phyloP scores from a whole-genome alignment of 768 basidiomycete genomes.

The Mycena epipterygia region DNA sequence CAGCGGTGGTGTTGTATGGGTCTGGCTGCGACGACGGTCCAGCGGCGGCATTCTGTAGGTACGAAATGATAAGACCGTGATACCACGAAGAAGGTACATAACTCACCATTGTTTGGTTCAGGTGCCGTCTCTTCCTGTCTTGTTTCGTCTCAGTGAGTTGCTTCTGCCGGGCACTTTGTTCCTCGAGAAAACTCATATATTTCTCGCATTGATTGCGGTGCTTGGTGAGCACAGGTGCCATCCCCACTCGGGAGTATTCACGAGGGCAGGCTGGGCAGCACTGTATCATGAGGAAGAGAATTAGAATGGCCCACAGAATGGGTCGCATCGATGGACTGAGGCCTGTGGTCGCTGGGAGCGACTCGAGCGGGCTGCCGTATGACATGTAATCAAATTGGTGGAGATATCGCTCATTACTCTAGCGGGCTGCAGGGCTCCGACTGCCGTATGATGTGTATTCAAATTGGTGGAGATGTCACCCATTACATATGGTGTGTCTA shows the following conservation, averaged over 20 bases:
- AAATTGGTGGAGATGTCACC: neutral
- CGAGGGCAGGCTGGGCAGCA: neutral
- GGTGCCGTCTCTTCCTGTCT: conserved; percentile 2
- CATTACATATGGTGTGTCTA: conserved; percentile 1
- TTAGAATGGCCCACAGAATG: neutral
- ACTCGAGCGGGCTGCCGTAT: neutral
- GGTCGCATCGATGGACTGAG: neutral
- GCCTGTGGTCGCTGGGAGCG: too few species aligned
- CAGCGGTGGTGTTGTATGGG: too few species aligned
- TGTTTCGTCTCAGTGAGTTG: neutral
- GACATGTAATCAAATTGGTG: neutral
- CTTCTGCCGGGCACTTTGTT: neutral
- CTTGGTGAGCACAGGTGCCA: neutral
- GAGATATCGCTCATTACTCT: neutral
- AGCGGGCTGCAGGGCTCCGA: too few species aligned
- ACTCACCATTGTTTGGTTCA: too few species aligned
- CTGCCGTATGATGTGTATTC: neutral
- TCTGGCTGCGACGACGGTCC: too few species aligned
- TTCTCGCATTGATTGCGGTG: neutral
- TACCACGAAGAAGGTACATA: too few species aligned
- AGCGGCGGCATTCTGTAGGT: too few species aligned
- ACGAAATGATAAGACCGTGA: too few species aligned
- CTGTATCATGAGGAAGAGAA: neutral
- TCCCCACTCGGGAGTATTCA: neutral
- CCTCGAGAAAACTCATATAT: neutral